Percentiles rank a stretch among this genome's conserved stretches.
These are phyloP conservation scores for Lepidium didymum DNA, from an alignment of 345 rosid species.

Conservation along the genomic window DNA sequence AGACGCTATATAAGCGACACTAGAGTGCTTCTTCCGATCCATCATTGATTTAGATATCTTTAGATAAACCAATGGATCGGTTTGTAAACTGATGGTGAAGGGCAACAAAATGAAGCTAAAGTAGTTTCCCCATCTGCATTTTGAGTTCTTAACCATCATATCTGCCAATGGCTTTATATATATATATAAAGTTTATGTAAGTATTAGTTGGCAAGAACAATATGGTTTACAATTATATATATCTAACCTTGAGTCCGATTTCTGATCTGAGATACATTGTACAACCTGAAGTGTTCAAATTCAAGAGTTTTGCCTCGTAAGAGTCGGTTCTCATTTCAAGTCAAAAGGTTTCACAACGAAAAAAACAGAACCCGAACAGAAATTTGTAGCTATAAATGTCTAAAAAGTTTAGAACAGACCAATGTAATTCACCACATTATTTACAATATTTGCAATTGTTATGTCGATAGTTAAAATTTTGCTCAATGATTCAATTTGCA, in stretches of 20 bases:
- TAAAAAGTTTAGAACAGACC: too few species aligned
- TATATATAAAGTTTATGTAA: neutral
- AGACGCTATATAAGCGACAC: slow-evolving; percentile 28
- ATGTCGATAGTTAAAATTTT: neutral
- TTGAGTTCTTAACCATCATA: slow-evolving; percentile 42
- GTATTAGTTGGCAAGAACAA: too few species aligned
- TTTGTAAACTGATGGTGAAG: slow-evolving; percentile 28
- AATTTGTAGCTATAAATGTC: too few species aligned
- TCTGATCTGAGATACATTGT: slow-evolving; percentile 43
- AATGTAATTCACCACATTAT: too few species aligned
- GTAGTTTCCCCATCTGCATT: neutral
- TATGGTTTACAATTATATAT: too few species aligned
- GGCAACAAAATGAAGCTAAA: slow-evolving; percentile 43
- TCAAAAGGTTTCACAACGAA: too few species aligned
- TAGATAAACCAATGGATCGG: slow-evolving; percentile 43
- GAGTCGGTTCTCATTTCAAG: too few species aligned
- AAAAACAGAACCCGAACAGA: too few species aligned
- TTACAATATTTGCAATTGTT: neutral
- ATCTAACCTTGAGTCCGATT: slow-evolving; percentile 42
- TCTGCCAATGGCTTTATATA: slow-evolving; percentile 34
- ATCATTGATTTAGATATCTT: slow-evolving; percentile 35
- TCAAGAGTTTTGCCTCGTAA: too few species aligned
- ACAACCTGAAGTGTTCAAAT: slow-evolving; percentile 35
- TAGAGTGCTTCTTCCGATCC: slow-evolving; percentile 47
- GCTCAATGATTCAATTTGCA: neutral